A percentile compares a stretch with the other conserved stretches of the same genome.
Conservation (phyloP, 768 basidiomycete genomes). For the Pisolithus marmoratus region DNA sequence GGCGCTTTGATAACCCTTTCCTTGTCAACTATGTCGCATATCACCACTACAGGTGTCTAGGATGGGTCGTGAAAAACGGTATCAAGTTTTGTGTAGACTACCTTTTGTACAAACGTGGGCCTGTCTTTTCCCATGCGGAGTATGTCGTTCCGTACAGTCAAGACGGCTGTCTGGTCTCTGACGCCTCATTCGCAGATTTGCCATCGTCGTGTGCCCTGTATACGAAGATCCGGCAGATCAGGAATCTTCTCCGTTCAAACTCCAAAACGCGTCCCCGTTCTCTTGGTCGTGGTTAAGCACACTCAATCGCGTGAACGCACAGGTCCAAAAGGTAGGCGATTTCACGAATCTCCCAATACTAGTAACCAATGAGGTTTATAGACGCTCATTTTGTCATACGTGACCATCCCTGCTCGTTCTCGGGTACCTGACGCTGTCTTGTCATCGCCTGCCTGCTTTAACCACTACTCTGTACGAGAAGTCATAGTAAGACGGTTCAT, state of each 20-base stretch:
- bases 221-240: conserved; percentile 82
- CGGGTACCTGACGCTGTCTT: conserved; percentile 48
- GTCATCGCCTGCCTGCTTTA: conserved; percentile 66
- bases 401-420: conserved; percentile 81
- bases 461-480: conserved; percentile 78
- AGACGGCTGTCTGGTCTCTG: background rate
- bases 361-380: conserved; percentile 24
- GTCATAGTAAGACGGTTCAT: conserved; percentile 81
- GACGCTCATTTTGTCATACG: conserved; percentile 88
- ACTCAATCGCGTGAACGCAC: conserved; percentile 91
- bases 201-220: conserved; percentile 82
- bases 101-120: conserved; percentile 89
- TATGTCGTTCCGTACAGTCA: conserved; percentile 33
- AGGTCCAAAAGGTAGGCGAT: conserved; percentile 82
- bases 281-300: conserved; percentile 97
- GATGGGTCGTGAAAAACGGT: conserved; percentile 94
- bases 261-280: conserved; percentile 67
- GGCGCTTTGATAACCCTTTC: conserved; percentile 87
- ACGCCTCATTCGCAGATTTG: conserved; percentile 54
- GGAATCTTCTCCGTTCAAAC: conserved; percentile 52
- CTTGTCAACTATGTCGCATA: conserved; percentile 85
- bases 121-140: conserved; percentile 96
- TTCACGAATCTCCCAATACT: background rate
- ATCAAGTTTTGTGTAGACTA: conserved; percentile 98
- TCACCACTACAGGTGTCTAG: conserved; percentile 92